Conservation (phyloP, 2,329 filamentous ascomycete species). For the Ophiostoma sp. region DNA sequence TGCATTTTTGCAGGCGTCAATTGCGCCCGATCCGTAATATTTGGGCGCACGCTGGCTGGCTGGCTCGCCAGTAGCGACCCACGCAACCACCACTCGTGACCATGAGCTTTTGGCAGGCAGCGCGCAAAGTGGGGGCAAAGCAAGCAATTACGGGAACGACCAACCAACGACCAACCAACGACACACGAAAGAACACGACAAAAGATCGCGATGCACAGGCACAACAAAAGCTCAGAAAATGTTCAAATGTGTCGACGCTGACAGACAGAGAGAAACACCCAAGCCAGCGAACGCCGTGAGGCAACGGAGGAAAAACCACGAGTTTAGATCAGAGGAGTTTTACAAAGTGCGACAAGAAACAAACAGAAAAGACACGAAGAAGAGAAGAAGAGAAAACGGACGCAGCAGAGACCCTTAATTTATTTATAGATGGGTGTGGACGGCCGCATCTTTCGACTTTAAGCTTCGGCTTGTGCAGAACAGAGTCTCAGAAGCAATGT, state of each 20-base stretch:
- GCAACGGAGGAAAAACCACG: not conserved
- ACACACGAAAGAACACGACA: not conserved
- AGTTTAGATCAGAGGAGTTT: not conserved
- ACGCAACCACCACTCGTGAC: conserved; percentile 7
- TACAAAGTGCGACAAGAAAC: conserved; percentile 1
- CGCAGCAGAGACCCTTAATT: not conserved
- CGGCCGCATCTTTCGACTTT: not conserved
- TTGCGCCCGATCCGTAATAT: not conserved
- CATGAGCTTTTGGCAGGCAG: conserved; percentile 2
- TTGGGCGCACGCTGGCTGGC: not conserved
- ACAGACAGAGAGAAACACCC: too few species aligned
- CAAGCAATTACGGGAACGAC: not conserved
- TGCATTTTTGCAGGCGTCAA: not conserved
- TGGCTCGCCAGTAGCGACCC: not conserved
- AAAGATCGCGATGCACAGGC: not conserved
- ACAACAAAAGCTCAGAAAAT: not conserved
- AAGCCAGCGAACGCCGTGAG: not conserved
- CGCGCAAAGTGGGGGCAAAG: conserved; percentile 14
- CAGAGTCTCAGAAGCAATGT: conserved; percentile 14
- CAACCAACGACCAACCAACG: not conserved
- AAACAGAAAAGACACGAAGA: not conserved
- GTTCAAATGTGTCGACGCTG: not conserved
- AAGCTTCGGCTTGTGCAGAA: conserved; percentile 13
- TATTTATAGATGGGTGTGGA: not conserved
- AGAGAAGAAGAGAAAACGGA: not conserved